Percentiles rank a stretch among this genome's conserved stretches.
These are phyloP conservation scores for Penicillium frequentans DNA, from an alignment of 2,329 filamentous ascomycete genomes.

Conservation along the genomic window DNA sequence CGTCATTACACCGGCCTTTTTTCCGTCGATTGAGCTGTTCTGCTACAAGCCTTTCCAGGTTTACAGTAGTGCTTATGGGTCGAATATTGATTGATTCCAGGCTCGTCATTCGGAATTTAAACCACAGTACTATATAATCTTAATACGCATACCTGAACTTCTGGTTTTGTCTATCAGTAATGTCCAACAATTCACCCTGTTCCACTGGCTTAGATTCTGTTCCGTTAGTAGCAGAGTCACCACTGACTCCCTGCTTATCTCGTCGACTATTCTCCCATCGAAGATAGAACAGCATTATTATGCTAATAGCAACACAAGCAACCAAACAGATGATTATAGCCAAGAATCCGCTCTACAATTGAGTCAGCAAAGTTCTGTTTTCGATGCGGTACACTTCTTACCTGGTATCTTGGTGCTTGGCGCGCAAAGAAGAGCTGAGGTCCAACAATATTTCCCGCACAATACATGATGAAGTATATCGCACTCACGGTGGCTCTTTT, in stretches of 20 bases:
- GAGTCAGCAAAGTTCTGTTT: not conserved
- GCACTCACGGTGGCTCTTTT: conserved; percentile 51
- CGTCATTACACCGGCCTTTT: no score
- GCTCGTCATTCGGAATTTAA: no score
- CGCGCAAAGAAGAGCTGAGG: conserved; percentile 46
- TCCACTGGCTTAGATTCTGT: not conserved
- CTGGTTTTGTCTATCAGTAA: conserved; percentile 17
- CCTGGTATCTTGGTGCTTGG: conserved; percentile 38
- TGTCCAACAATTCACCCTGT: conserved; percentile 5
- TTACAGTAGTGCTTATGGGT: no score
- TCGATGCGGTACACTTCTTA: not conserved
- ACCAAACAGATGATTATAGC: conserved; percentile 20
- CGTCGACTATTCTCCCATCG: conserved; percentile 15
- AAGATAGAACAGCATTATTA: conserved; percentile 15
- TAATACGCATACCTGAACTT: conserved; percentile 19
- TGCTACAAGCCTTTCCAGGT: no score
- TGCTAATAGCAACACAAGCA: conserved; percentile 7
- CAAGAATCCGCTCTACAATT: conserved; percentile 10
- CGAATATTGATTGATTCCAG: no score
- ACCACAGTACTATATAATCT: no score
- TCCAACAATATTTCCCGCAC: conserved; percentile 46
- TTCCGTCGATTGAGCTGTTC: no score
- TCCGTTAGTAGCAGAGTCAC: not conserved
- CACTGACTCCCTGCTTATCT: not conserved
- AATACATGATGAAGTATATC: conserved; percentile 45